These are phyloP conservation scores for Russula dissimulans DNA, from an alignment of 768 basidiomycete genomes.

Conservation along the genomic window DNA sequence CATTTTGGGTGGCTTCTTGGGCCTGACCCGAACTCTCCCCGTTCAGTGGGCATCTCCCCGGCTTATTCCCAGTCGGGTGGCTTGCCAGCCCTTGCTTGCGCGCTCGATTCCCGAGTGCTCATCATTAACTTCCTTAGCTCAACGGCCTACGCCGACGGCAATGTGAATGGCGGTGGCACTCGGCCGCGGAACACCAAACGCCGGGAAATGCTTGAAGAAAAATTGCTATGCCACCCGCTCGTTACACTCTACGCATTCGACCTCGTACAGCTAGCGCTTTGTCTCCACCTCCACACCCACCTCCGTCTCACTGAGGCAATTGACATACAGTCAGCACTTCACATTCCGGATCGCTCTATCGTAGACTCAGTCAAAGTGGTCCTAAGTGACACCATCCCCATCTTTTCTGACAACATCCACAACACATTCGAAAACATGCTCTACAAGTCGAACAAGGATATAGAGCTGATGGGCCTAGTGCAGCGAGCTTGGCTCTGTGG, in stretches of 20 bases:
- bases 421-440: conserved; percentile 17
- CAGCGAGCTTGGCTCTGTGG: conserved; percentile 26
- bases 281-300: conserved; percentile 35
- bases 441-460: conserved; percentile 13
- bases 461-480: conserved; percentile 15
- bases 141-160: background rate
- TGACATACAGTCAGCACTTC: conserved; percentile 48
- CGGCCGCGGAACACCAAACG: conserved; percentile 18
- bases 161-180: background rate
- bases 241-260: conserved; percentile 47
- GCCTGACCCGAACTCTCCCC: conserved; percentile 18
- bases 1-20: conserved; percentile 17
- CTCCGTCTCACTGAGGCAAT: conserved; percentile 41
- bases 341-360: conserved; percentile 31
- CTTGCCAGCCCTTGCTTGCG: conserved; percentile 40
- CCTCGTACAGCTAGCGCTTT: conserved; percentile 40
- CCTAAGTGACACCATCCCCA: conserved; percentile 11
- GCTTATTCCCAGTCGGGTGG: conserved; percentile 36
- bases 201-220: conserved; percentile 29
- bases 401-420: conserved; percentile 21
- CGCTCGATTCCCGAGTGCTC: conserved; percentile 26
- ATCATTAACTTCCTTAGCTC: conserved; percentile 20
- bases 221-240: conserved; percentile 36
- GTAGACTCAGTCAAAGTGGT: conserved; percentile 32
- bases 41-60: conserved; percentile 40